Evolutionary conservation across 352 stramenopile species (phyloP).

Genomic region (Globisporangium spinosum): DNA sequence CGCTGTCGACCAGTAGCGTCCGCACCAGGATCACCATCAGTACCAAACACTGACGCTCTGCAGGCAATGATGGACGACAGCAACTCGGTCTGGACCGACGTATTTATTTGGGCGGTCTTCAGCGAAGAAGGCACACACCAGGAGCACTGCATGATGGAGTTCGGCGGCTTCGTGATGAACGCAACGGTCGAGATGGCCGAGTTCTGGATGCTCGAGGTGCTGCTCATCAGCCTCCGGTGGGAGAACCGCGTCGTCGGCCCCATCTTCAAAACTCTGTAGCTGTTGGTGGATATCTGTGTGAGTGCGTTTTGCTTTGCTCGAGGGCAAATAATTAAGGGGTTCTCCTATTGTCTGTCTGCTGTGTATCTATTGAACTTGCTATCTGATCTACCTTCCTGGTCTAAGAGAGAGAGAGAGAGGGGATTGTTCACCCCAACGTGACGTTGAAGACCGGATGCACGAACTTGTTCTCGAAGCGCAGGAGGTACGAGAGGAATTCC

Average conservation of each 20-base stretch:
- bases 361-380: neutral
- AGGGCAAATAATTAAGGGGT: conserved; percentile 1
- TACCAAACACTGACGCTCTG: neutral
- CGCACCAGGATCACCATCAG: neutral
- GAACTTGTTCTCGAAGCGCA: conserved; percentile 40
- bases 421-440: neutral
- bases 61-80: neutral
- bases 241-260: conserved; percentile 14
- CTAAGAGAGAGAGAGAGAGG: neutral
- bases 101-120: conserved; percentile 19
- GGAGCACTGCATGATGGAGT: conserved; percentile 15
- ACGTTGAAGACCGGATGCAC: conserved; percentile 30
- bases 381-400: neutral
- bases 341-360: neutral
- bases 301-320: neutral
- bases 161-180: conserved; percentile 13
- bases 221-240: conserved; percentile 21
- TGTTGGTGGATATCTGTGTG: neutral
- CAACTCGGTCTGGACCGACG: conserved; percentile 16
- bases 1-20: neutral
- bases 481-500: conserved; percentile 53
- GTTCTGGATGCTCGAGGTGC: conserved; percentile 21
- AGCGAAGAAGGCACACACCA: conserved; percentile 2
- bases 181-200: conserved; percentile 10
- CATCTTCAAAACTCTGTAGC: conserved; percentile 10